phyloP scores from a whole-genome alignment of 2,329 filamentous ascomycete genomes.

The Stachybotrys chartarum region DNA sequence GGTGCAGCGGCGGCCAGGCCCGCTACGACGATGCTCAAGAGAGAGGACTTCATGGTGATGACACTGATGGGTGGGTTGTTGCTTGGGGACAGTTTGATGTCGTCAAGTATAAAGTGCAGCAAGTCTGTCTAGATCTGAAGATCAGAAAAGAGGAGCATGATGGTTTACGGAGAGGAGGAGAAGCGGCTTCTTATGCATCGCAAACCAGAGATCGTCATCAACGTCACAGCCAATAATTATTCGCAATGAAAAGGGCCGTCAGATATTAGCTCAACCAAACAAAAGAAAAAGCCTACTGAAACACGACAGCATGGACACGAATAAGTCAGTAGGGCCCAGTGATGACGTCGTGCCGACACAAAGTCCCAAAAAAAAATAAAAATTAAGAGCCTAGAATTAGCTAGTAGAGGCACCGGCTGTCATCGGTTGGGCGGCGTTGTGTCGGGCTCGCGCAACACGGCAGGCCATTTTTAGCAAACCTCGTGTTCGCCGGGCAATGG shows the following conservation, averaged over 20 bases:
- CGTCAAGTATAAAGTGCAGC: too few species aligned
- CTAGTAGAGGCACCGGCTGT: too few species aligned
- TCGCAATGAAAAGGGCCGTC: not conserved
- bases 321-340: not conserved
- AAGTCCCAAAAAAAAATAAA: not conserved
- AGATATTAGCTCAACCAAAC: not conserved
- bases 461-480: not conserved
- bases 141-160: not conserved
- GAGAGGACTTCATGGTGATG: conserved; percentile 4
- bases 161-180: not conserved
- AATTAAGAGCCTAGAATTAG: not conserved
- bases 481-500: not conserved
- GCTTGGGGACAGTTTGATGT: too few species aligned
- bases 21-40: conserved; percentile 14
- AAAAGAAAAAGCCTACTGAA: not conserved
- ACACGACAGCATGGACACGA: not conserved
- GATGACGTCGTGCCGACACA: not conserved
- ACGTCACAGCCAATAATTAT: not conserved
- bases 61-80: not conserved
- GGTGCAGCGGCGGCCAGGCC: conserved; percentile 11
- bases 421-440: too few species aligned
- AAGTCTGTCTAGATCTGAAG: too few species aligned
- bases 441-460: too few species aligned
- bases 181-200: not conserved
- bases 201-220: not conserved